These are phyloP conservation scores for Pseudocercospora fijiensis DNA, from an alignment of 2,329 filamentous ascomycete genomes.

Conservation along the genomic window DNA sequence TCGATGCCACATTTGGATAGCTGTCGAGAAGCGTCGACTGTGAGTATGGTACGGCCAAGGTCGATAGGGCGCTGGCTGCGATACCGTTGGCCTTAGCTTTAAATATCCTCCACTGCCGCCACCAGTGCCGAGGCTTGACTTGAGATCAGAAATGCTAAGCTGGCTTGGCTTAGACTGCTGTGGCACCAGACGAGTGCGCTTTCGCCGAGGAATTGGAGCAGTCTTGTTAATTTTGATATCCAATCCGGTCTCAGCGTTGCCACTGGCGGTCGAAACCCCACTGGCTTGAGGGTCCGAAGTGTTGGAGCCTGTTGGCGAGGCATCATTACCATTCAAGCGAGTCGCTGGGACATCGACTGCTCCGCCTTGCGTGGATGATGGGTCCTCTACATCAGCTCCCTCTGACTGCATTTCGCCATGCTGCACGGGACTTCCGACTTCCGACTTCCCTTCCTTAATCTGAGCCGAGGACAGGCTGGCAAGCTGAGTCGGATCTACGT, in stretches of 20 bases:
- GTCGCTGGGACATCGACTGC: neutral
- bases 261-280: neutral
- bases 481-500: neutral
- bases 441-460: neutral
- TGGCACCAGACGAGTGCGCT: neutral
- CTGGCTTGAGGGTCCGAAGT: neutral
- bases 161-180: neutral
- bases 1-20: neutral
- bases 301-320: neutral
- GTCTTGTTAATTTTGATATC: neutral
- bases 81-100: conserved; percentile 9
- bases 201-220: neutral
- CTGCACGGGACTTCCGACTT: neutral
- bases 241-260: neutral
- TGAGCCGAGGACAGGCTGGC: neutral
- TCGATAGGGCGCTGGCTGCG: conserved; percentile 1
- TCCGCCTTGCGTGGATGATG: neutral
- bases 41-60: conserved; percentile 1
- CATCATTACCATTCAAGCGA: neutral
- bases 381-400: neutral
- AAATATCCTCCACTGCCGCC: neutral
- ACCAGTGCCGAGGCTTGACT: neutral
- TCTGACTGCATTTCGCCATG: neutral
- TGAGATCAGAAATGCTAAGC: neutral
- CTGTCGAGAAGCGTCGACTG: neutral